These are phyloP conservation scores for Fusarium staphyleae DNA, from an alignment of 2,329 filamentous ascomycete species.

Conservation along the genomic window DNA sequence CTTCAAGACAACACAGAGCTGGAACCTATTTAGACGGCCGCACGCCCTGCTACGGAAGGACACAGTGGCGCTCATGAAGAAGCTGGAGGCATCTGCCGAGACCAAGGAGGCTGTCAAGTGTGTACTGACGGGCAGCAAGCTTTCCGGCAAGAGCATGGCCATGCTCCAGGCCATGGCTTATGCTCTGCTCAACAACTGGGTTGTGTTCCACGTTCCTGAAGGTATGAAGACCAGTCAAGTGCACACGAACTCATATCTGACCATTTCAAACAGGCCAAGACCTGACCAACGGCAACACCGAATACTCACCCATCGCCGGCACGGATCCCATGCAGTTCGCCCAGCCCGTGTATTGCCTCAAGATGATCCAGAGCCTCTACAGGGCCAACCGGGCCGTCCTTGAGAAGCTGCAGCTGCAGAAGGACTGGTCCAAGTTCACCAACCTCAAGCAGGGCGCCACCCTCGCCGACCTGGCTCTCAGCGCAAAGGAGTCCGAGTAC, in stretches of 20 bases:
- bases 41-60: conserved; percentile 80
- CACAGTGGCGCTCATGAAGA: conserved; percentile 73
- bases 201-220: conserved; percentile 89
- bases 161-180: conserved; percentile 84
- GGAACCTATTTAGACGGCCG: conserved; percentile 84
- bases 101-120: conserved; percentile 65
- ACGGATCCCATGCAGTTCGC: conserved; percentile 69
- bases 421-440: conserved; percentile 53
- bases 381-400: conserved; percentile 76
- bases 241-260: background rate
- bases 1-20: conserved; percentile 90
- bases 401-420: conserved; percentile 53
- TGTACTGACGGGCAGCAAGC: conserved; percentile 75
- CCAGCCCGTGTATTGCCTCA: conserved; percentile 79
- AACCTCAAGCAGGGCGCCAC: conserved; percentile 62
- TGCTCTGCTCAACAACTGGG: conserved; percentile 83
- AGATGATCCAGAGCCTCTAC: conserved; percentile 74
- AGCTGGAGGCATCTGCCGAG: conserved; percentile 63
- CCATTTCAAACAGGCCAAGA: conserved; percentile 67
- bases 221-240: conserved; percentile 59
- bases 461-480: conserved; percentile 73
- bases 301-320: conserved; percentile 75
- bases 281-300: conserved; percentile 78
- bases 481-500: conserved; percentile 75
- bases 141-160: conserved; percentile 86